Base-by-base conservation (phyloP, 78 protist species). In the Pelomyxa schiedti region DNA sequence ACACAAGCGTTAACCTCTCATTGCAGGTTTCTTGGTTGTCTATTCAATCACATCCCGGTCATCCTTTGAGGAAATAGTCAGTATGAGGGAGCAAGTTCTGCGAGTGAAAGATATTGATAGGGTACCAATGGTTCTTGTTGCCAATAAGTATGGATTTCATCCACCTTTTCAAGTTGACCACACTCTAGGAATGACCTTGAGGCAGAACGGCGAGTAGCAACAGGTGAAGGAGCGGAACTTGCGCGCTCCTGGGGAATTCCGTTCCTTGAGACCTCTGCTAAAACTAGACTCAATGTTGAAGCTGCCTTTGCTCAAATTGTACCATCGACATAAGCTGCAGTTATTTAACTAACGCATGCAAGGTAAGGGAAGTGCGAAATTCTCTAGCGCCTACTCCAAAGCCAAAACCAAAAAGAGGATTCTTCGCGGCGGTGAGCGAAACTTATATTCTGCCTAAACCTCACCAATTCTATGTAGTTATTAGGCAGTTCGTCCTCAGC, bases 211-310 rank as follows among this genome's bases (percentile, higher is more conserved):
- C 40, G 0, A 3, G 84, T 89, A 32, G 0, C 81, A 40, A 2
- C 0, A 16, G 30, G 2, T 1, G 84, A 88, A 42, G 93, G 80
- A 40, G 2, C 24, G n/a, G 75, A 32, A 0, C 78, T 87, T 1
- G 90, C 92, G 39, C 32, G 24, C 4, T 26, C 70, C 58, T 80
- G 66, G 66, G 71, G 66, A 36, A 69, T 53, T 24, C 69, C 75
- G 3, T 92, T 82, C 65, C 2, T 87, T 39, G 90, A 84, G 69
- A 79, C 91, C 47, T 69, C 82, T 6, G 95, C 95, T 77, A 87
- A 88, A 75, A 63, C 68, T n/a, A 36, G 69, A 39, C 5, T 36
- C 42, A 87, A 88, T 39, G 86, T 87, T 30, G 92, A 88, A 1
- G 87, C 85, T 53, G 75, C 52, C 36, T 91, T 76, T 86, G 72